phyloP scores from a whole-genome alignment of 2,329 filamentous ascomycete species.

The Trichoderma sp. region DNA sequence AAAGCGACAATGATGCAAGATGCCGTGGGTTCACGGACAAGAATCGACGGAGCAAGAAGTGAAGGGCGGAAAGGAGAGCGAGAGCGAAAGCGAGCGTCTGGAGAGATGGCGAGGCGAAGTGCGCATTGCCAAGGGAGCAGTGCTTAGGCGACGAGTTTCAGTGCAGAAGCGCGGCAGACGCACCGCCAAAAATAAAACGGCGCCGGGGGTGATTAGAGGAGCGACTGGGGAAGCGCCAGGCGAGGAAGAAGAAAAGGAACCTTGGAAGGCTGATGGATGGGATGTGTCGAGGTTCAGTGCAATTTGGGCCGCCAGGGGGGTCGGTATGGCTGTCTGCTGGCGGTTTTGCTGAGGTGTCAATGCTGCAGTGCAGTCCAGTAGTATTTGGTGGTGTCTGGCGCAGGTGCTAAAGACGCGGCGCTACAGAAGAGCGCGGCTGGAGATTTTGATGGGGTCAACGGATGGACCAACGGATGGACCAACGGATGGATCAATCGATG shows the following conservation, averaged over 20 bases:
- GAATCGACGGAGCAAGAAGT: not conserved
- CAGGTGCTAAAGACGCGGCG: constrained; percentile 1
- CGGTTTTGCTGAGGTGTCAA: not conserved
- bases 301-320: not conserved
- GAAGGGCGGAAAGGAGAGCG: constrained; percentile 11
- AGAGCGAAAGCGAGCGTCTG: constrained; percentile 3
- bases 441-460: not conserved
- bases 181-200: constrained; percentile 7
- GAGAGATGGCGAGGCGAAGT: not conserved
- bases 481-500: too few species aligned
- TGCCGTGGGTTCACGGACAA: not conserved
- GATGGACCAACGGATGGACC: too few species aligned
- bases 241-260: not conserved
- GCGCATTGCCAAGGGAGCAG: not conserved
- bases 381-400: not conserved
- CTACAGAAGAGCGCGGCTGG: not conserved
- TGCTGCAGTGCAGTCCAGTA: not conserved
- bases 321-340: too few species aligned
- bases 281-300: not conserved
- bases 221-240: not conserved
- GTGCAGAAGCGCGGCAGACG: constrained; percentile 11
- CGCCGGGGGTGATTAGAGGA: not conserved
- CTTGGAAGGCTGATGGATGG: not conserved
- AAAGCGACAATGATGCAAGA: constrained; percentile 1
- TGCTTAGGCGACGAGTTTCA: constrained; percentile 12